Percentiles rank a stretch among this genome's conserved stretches.
Evolutionary conservation across 257 asterid species (phyloP).

Genomic region (Capsicum chinense): DNA sequence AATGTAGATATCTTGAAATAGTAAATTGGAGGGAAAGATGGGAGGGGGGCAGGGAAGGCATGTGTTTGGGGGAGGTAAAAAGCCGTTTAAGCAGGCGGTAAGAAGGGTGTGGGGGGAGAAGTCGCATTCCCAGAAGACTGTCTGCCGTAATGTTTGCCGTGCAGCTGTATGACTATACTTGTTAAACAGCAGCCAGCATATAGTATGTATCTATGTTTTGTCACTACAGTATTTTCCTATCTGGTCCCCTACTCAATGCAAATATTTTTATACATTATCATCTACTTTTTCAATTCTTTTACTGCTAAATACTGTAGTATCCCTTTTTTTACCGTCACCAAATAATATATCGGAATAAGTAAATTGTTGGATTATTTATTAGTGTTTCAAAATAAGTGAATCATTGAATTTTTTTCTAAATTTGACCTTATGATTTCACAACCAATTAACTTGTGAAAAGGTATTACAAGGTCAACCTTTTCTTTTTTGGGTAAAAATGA

Average conservation of each 20-base stretch:
- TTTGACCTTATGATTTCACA: too few relatives aligned
- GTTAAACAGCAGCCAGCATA: slow-evolving; percentile 41
- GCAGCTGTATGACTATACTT: slow-evolving; percentile 36
- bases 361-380: too few relatives aligned
- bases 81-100: slow-evolving; percentile 48
- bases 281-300: too few relatives aligned
- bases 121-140: slow-evolving; percentile 61
- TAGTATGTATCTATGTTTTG: slow-evolving; percentile 23
- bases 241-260: slow-evolving; percentile 37
- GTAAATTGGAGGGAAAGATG: neutral
- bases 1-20: too few relatives aligned
- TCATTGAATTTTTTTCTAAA: too few relatives aligned
- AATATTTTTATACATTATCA: neutral
- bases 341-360: too few relatives aligned
- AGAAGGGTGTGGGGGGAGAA: slow-evolving; percentile 33
- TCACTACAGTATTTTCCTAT: slow-evolving; percentile 38
- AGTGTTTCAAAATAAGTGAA: too few relatives aligned
- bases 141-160: slow-evolving; percentile 53
- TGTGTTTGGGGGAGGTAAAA: slow-evolving; percentile 40
- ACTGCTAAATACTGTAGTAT: too few relatives aligned
- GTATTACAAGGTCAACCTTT: too few relatives aligned
- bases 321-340: too few relatives aligned
- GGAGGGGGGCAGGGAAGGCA: slow-evolving; percentile 34
- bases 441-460: too few relatives aligned
- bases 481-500: too few relatives aligned